A percentile compares a stretch with the other conserved stretches of the same genome.
These are phyloP conservation scores for Fusarium ramigenum DNA, from an alignment of 2,329 filamentous ascomycete species.

Conservation along the genomic window DNA sequence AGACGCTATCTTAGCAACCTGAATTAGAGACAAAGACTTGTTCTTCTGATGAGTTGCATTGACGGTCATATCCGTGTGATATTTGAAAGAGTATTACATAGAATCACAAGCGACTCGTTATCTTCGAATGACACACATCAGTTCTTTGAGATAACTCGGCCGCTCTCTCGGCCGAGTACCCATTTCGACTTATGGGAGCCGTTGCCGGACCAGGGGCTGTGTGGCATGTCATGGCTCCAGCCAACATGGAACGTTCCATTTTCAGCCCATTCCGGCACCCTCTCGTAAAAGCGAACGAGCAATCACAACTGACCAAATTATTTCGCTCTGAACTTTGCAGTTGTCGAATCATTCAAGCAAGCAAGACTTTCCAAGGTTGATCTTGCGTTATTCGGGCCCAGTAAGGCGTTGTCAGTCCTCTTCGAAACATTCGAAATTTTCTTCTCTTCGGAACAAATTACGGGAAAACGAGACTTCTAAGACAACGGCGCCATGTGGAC, in stretches of 20 bases:
- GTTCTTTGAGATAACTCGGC: slow-evolving; percentile 19
- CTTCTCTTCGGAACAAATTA: background rate
- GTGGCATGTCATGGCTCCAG: slow-evolving; percentile 32
- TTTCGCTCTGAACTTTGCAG: background rate
- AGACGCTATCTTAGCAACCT: background rate
- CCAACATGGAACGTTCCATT: slow-evolving; percentile 35
- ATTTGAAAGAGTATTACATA: background rate
- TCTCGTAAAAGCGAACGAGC: background rate
- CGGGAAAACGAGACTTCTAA: background rate
- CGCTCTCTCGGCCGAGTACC: slow-evolving; percentile 30
- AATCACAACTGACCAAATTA: background rate
- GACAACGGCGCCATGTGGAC: slow-evolving; percentile 6
- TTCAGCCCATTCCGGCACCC: slow-evolving; percentile 6
- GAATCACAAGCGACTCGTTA: background rate
- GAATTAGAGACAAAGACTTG: slow-evolving; percentile 3
- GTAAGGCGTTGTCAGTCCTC: background rate
- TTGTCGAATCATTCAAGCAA: background rate
- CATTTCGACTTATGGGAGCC: slow-evolving; percentile 3
- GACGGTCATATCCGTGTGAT: background rate
- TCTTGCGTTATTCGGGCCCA: background rate
- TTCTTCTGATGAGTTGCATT: background rate
- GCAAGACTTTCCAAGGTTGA: background rate
- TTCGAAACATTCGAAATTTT: background rate
- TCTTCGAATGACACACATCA: background rate
- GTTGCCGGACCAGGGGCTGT: slow-evolving; percentile 19